Evolutionary conservation across 768 basidiomycete genomes (phyloP), one percentile per base, ranked within the genome.

Genomic region (Boletus sp.): DNA sequence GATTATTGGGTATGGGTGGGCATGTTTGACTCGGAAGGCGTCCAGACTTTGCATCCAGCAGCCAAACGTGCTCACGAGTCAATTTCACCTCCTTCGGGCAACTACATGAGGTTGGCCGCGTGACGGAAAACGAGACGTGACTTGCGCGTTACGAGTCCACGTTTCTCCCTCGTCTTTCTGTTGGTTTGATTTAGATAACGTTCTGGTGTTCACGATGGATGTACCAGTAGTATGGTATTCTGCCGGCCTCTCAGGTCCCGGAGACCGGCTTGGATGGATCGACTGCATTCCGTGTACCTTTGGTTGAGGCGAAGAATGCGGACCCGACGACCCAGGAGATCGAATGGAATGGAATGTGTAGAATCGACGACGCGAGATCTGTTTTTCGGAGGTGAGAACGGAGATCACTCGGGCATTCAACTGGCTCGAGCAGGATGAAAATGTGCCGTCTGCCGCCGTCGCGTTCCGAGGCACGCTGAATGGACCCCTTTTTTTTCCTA

Each of bases 1-100:
- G 66, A 65, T 10, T 78, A 78, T 53, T 78, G 77, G 77, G 69
- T 56, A 39, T 63, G 56, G 15, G 55, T 52, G 11, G 67, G 67
- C 18, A 66, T 73, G 56, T 64, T 72, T 20, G 36, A 20, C 42
- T 44, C 15, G 30, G 47, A 28, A 35, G 39, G 24, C 18, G 29
- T 15, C 20, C 20, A 58, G 20, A 33, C 20, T 28, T 36, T 12
- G 18, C 45, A 47, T 7, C 28, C 29, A 15, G 29, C 29, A 24
- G 20, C 45, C 14, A n/a, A 41, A 47, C 45, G 29, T 47, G 28
- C 15, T 20, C n/a, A 47, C 9, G 29, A 11, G 33, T 11, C 11
- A 11, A 35, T 35, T 2, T 8, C 11, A 5, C 33, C 24, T 2
- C 24, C 24, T 24, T 24, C 24, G 24, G 15, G 15, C 45, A 30